Evolutionary conservation across 768 basidiomycete genomes (phyloP).

Genomic region (Infundibulicybe gibba): DNA sequence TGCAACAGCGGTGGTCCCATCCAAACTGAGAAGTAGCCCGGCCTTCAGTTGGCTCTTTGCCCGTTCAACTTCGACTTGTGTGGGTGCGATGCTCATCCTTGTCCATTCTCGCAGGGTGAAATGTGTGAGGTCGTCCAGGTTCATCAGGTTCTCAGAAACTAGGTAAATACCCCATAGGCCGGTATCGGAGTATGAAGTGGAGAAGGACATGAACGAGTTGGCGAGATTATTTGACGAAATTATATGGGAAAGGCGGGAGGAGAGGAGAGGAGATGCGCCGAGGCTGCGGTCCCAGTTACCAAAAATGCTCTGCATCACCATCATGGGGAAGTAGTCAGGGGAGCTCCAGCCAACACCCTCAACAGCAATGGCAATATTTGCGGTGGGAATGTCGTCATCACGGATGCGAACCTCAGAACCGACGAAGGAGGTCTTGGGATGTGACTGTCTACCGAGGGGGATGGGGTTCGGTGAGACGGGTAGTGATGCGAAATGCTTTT

Average conservation of each 20-base stretch:
- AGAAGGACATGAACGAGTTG: conserved; percentile 99
- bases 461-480: conserved; percentile 87
- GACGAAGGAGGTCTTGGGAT: conserved; percentile 77
- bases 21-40: conserved; percentile 81
- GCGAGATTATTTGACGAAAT: conserved; percentile 93
- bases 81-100: conserved; percentile 87
- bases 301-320: conserved; percentile 96
- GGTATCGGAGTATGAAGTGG: conserved; percentile 97
- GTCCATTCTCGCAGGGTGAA: conserved; percentile 96
- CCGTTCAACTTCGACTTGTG: conserved; percentile 86
- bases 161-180: conserved; percentile 99
- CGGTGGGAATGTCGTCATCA: conserved; percentile 85
- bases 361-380: conserved; percentile 94
- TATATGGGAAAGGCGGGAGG: conserved; percentile 88
- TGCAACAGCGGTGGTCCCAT: conserved; percentile 95
- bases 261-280: conserved; percentile 85
- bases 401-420: conserved; percentile 96
- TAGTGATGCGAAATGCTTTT: conserved; percentile 88
- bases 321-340: conserved; percentile 99
- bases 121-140: conserved; percentile 91
- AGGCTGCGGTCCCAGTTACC: conserved; percentile 99
- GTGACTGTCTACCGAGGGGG: conserved; percentile 77
- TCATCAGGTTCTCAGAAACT: conserved; percentile 90
- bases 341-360: conserved; percentile 98
- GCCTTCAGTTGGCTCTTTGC: conserved; percentile 99